Evolutionary conservation across 208 protist genomes (phyloP).

Genomic region (Leishmania major): DNA sequence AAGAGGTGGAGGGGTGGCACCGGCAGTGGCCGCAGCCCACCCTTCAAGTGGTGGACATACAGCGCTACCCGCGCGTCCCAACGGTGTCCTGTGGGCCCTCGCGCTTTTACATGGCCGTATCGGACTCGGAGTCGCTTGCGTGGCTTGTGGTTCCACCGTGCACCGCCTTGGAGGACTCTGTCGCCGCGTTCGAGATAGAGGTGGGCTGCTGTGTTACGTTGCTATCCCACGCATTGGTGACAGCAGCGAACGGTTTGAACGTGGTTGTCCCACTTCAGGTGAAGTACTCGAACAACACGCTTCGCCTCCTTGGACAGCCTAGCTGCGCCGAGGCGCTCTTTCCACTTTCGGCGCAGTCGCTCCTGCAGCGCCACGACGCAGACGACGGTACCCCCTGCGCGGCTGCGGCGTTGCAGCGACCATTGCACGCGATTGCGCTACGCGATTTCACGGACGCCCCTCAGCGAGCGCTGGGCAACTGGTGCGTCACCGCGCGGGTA

Average conservation of each 20-base stretch:
- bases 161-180: conserved; percentile 52
- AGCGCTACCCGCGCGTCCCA: conserved; percentile 52
- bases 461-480: conserved; percentile 43
- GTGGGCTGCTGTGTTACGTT: conserved; percentile 72
- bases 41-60: conserved; percentile 84
- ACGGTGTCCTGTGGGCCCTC: conserved; percentile 13
- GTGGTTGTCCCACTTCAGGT: conserved; percentile 61
- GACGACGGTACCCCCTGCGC: neutral
- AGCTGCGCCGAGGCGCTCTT: conserved; percentile 38
- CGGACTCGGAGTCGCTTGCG: conserved; percentile 55
- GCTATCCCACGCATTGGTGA: conserved; percentile 48
- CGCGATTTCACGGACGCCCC: conserved; percentile 40
- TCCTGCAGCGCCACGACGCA: conserved; percentile 24
- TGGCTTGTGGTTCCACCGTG: conserved; percentile 66
- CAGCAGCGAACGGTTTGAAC: conserved; percentile 67
- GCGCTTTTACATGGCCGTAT: conserved; percentile 82
- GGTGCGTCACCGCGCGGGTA: conserved; percentile 52
- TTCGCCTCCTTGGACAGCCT: conserved; percentile 67
- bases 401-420: neutral
- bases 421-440: conserved; percentile 31
- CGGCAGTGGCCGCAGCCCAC: conserved; percentile 42
- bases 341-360: conserved; percentile 42
- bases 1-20: conserved; percentile 21
- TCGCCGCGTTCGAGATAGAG: conserved; percentile 69
- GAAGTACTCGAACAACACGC: conserved; percentile 36